Percentiles rank a stretch among this genome's conserved stretches.
Evolutionary conservation across 78 protist genomes (phyloP).

Genomic region (Ministeria vibrans): DNA sequence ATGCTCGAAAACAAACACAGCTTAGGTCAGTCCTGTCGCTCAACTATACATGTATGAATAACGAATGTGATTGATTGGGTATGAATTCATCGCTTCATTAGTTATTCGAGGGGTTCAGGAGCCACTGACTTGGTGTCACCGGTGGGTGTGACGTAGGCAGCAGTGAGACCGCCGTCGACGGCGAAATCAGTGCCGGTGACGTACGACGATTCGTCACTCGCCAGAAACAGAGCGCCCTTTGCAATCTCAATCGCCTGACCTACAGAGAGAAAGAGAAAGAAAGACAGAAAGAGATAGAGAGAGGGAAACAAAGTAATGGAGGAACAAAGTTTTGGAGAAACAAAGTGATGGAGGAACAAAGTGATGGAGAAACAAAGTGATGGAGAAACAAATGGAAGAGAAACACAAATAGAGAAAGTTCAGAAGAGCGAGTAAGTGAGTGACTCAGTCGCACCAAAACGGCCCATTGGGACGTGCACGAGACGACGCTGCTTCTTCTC

Average conservation of each 20-base stretch:
- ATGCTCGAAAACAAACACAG: too few relatives aligned
- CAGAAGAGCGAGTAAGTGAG: too few relatives aligned
- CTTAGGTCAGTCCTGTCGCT: too few relatives aligned
- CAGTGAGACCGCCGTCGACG: conserved; percentile 72
- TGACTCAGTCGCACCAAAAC: conserved; percentile 49
- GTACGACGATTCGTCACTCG: conserved; percentile 64
- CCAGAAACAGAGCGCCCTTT: conserved; percentile 61
- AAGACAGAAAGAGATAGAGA: not conserved
- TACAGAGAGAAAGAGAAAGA: not conserved
- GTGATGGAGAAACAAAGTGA: not conserved
- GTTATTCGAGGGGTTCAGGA: too few relatives aligned
- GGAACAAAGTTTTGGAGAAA: not conserved
- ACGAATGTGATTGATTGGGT: too few relatives aligned
- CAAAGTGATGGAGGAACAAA: not conserved
- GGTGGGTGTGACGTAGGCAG: conserved; percentile 69
- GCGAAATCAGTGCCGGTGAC: conserved; percentile 53
- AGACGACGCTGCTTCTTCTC: conserved; percentile 71
- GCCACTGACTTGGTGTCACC: conserved; percentile 34
- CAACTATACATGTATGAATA: too few relatives aligned
- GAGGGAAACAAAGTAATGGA: not conserved
- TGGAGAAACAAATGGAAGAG: not conserved
- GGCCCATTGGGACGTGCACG: conserved; percentile 77
- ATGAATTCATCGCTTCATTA: too few relatives aligned
- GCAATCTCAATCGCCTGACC: conserved; percentile 68
- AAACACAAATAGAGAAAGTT: not conserved